A percentile compares a stretch with the other conserved stretches of the same genome.
These are phyloP conservation scores for Reticulascus tulasneorum DNA, from an alignment of 2,329 filamentous ascomycete species.

Conservation along the genomic window DNA sequence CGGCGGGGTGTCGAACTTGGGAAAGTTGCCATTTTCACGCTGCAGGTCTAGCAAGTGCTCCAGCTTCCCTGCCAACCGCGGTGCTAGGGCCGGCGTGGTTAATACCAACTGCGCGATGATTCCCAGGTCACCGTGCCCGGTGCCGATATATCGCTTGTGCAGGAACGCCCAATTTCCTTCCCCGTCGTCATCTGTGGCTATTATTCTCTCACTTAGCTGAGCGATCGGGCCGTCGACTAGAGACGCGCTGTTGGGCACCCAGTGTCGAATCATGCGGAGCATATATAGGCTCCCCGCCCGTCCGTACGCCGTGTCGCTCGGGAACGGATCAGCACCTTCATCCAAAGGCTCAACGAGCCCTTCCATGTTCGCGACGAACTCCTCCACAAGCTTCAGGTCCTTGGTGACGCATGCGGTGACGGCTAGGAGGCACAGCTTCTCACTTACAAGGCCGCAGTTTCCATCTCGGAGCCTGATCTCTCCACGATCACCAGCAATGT, in stretches of 20 bases:
- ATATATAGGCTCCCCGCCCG: slow-evolving; percentile 66
- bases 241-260: slow-evolving; percentile 45
- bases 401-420: slow-evolving; percentile 39
- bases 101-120: slow-evolving; percentile 67
- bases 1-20: slow-evolving; percentile 42
- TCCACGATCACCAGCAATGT: slow-evolving; percentile 34
- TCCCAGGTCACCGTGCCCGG: slow-evolving; percentile 64
- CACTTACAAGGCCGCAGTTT: slow-evolving; percentile 46
- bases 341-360: neutral
- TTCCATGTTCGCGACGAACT: slow-evolving; percentile 31
- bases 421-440: slow-evolving; percentile 43
- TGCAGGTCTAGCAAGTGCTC: slow-evolving; percentile 56
- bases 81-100: slow-evolving; percentile 51
- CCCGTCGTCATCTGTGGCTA: slow-evolving; percentile 41
- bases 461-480: slow-evolving; percentile 32
- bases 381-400: slow-evolving; percentile 30
- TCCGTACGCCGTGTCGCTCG: slow-evolving; percentile 63
- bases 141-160: no score
- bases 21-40: slow-evolving; percentile 60
- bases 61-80: slow-evolving; percentile 49
- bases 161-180: slow-evolving; percentile 58
- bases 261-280: slow-evolving; percentile 57
- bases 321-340: slow-evolving; percentile 29
- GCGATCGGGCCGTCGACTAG: slow-evolving; percentile 51
- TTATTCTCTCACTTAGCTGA: slow-evolving; percentile 55